Base-by-base conservation (phyloP, 148 eudicot genomes). In the Vaccinium myrtillus region DNA sequence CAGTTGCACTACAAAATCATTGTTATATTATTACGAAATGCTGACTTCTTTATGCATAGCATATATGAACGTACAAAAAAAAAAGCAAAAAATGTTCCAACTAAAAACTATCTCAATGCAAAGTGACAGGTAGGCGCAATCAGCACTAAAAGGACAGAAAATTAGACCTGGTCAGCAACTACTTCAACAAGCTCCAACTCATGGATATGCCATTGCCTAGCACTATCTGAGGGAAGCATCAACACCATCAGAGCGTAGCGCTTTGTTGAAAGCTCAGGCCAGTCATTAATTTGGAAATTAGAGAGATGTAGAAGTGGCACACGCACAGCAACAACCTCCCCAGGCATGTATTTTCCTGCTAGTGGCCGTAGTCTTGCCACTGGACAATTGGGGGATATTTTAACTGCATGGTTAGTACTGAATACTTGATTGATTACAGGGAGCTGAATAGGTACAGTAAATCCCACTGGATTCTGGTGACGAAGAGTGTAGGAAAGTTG, bases 161-260 rank as follows among this genome's bases (percentile, higher is more conserved):
- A 7, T 2, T 84, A 77, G 61, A 94, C 98, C 99, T 96, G 99
- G 86, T 96, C 98, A 58, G 99, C 99, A 80, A 96, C 99, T 75
- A 96, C 98, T 92, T 96, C 99, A 59, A 96, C 99, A 82, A 96
- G 98, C 82, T 96, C 99, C 92, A 94, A 81, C 82, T 96, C 99
- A 88, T 96, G 97, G 71, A 87, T 91, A 90, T 92, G 99, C 99
- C 98, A 94, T 86, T 92, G 94, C 83, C 99, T 91, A 23, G 98
- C 98, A 90, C 99, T 94, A 75, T 92, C 95, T 23, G 97, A 91
- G 77, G 99, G 99, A 85, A 96, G 94, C 91, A 94, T 94, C 89
- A 96, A 88, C 80, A 96, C 99, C 98, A 96, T 96, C 88, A 96
- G 85, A 21, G 99, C 98, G 84, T 96, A 94, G 63, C 98, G 92